Conservation (phyloP, 257 asterid genomes). For the Mitragyna speciosa region DNA sequence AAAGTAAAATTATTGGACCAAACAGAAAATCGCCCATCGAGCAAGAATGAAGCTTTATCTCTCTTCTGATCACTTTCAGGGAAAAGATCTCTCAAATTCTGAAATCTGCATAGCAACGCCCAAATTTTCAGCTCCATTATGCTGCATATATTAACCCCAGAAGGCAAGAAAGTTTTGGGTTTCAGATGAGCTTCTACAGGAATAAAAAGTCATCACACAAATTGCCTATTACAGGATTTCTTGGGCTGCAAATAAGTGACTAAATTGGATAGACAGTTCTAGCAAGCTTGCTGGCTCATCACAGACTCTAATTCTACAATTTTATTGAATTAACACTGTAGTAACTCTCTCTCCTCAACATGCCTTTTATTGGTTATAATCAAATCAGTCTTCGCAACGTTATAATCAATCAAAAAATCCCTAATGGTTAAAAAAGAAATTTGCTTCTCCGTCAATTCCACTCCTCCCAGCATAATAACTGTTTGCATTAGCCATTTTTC, state of each 20-base stretch:
- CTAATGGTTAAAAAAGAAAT: neutral
- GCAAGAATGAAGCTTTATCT: constrained; percentile 76
- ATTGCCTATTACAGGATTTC: neutral
- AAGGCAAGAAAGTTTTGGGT: neutral
- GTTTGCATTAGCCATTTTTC: neutral
- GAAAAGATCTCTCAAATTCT: constrained; percentile 61
- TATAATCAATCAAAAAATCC: neutral
- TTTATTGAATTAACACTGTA: no score
- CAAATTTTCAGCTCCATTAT: constrained; percentile 17
- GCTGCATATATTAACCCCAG: neutral
- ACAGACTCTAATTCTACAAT: neutral
- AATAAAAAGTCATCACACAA: neutral
- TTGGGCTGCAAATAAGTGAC: neutral
- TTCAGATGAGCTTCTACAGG: neutral
- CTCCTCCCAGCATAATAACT: neutral
- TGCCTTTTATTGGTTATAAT: no score
- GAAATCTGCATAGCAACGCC: constrained; percentile 53
- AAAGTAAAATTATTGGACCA: constrained; percentile 14
- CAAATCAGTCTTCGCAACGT: no score
- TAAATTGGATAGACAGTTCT: neutral
- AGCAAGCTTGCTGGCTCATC: neutral
- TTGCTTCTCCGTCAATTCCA: neutral
- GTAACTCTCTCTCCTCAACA: neutral
- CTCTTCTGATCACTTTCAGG: constrained; percentile 85
- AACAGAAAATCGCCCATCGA: constrained; percentile 56